These are phyloP conservation scores for Solanum hybrid DNA, from an alignment of 305 asterid species.

Conservation along the genomic window DNA sequence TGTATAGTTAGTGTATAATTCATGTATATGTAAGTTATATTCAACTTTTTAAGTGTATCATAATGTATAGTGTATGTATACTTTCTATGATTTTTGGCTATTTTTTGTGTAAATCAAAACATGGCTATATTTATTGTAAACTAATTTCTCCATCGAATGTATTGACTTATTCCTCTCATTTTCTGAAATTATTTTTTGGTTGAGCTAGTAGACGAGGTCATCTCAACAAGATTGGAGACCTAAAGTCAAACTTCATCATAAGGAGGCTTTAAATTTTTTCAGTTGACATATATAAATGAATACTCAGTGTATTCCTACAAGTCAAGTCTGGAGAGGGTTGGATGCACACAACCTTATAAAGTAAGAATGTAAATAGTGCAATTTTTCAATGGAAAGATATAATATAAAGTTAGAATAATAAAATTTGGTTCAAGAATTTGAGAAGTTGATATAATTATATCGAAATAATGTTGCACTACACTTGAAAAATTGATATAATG, in stretches of 20 bases:
- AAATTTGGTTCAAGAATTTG: not conserved
- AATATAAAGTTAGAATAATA: no score
- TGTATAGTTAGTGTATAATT: not conserved
- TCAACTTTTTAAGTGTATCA: not conserved
- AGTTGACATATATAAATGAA: not conserved
- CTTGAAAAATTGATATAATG: not conserved
- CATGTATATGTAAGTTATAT: not conserved
- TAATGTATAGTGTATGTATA: no score
- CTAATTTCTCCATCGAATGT: no score
- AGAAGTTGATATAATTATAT: not conserved
- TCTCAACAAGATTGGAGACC: not conserved
- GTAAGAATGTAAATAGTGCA: not conserved
- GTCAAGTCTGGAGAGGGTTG: not conserved
- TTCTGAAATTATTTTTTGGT: not conserved
- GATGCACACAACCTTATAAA: not conserved
- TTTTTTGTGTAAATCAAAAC: not conserved
- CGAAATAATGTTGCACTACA: not conserved
- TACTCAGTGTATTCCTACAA: not conserved
- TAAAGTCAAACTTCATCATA: not conserved
- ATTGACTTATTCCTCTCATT: not conserved
- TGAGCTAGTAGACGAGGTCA: not conserved
- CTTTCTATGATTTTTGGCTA: not conserved
- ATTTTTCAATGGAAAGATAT: not conserved
- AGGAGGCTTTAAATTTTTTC: not conserved
- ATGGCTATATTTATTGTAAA: no score